Evolutionary conservation across 768 basidiomycete species (phyloP).

Genomic region (Rhodotorula sphaerocarpa): DNA sequence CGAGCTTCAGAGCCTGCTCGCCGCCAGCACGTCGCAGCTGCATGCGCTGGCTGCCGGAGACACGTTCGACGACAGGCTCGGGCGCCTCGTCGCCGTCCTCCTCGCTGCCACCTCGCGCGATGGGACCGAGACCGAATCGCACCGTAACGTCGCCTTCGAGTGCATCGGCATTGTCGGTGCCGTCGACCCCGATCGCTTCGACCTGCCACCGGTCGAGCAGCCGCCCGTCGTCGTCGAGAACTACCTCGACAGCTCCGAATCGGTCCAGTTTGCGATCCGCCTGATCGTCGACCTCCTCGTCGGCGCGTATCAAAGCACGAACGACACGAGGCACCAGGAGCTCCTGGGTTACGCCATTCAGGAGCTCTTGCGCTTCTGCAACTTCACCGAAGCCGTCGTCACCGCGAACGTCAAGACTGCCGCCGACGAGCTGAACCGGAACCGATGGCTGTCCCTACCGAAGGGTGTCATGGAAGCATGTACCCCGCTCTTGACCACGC

Average conservation of each 20-base stretch:
- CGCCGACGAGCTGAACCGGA: conserved; percentile 5
- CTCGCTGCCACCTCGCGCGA: conserved; percentile 67
- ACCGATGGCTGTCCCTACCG: conserved; percentile 69
- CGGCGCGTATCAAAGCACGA: conserved; percentile 81
- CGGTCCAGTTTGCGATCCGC: conserved; percentile 69
- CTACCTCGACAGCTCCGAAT: conserved; percentile 69
- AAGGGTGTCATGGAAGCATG: conserved; percentile 78
- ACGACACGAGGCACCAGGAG: conserved; percentile 83
- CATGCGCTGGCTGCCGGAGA: conserved; percentile 68
- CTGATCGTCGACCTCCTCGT: conserved; percentile 79
- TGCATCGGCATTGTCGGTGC: conserved; percentile 88
- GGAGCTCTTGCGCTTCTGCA: conserved; percentile 76
- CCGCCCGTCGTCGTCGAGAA: conserved; percentile 67
- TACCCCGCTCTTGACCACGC: conserved; percentile 63
- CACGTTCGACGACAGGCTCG: conserved; percentile 68
- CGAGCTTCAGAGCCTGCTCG: conserved; percentile 63
- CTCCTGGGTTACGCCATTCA: conserved; percentile 86
- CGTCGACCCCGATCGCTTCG: conserved; percentile 85
- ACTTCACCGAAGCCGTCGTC: conserved; percentile 70
- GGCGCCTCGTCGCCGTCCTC: conserved; percentile 59
- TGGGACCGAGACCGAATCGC: conserved; percentile 56
- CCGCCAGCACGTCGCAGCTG: conserved; percentile 48
- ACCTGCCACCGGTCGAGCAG: conserved; percentile 52
- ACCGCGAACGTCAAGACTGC: conserved; percentile 39
- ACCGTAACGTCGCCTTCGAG: conserved; percentile 69